Evolutionary conservation across 352 stramenopile species (phyloP), one percentile per base, ranked within the genome.

Genomic region (Pythium phragmitis): DNA sequence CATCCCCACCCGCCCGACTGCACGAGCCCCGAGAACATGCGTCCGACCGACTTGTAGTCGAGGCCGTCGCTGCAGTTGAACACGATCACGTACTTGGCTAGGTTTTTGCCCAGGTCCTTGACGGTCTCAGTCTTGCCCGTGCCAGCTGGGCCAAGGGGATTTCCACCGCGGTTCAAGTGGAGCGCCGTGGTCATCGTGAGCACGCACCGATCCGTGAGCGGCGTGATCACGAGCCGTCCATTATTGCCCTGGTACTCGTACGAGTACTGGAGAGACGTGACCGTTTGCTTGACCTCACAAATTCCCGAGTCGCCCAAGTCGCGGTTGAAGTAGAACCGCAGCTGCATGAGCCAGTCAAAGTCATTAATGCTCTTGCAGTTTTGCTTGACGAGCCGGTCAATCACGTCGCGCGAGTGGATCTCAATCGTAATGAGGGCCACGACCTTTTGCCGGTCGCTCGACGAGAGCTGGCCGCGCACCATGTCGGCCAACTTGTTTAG

Each of bases 371-470:
- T 93, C 47, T 94, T 91, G 65, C 92, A 98, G 53, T 92, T 95
- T 60, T 95, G 89, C 68, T 98, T 97, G n/a, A 98, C 87, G 52
- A 98, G 78, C 7, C 91, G 85, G 59, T 98, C 91, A 34, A 99
- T 94, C 28, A 99, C 94, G 70, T 99, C 96, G 37, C 96, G 91
- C 60, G 92, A 97, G 61, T 99, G 96, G 45, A 98, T 98, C 70
- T 99, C 96, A 68, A 98, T 98, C 36, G 95, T 98, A 73, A 99
- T 98, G 16, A 99, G 75, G 41, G 94, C 96, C 39, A 98, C 98
- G 7, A 98, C 96, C 76, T 98, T 98, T 53, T 96, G 98, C 17
- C 96, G 90, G 14, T 98, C 92, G 28, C 91, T 94, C 5, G 88
- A 70, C 12, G 85, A 89, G 4, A 98, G 75, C 58, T 96, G 82